A percentile compares a stretch with the other conserved stretches of the same genome.
These are phyloP conservation scores for Cytospora piceae DNA, from an alignment of 2,329 filamentous ascomycete species.

Conservation along the genomic window DNA sequence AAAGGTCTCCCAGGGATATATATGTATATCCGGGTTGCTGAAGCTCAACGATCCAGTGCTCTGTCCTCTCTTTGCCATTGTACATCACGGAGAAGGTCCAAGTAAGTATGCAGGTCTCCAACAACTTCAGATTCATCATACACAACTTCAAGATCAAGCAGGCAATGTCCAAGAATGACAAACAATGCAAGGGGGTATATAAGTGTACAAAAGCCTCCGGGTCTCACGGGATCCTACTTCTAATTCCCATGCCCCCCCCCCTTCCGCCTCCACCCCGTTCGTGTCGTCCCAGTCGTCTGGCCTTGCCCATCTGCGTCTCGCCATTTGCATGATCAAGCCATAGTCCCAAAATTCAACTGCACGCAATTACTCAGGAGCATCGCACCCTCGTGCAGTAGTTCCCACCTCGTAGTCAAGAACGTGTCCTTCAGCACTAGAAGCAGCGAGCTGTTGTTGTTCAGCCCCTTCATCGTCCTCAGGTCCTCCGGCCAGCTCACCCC, in stretches of 20 bases:
- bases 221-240: background rate
- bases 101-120: background rate
- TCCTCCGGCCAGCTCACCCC: slow-evolving; percentile 76
- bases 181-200: slow-evolving; percentile 33
- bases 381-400: slow-evolving; percentile 85
- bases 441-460: slow-evolving; percentile 82
- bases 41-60: background rate
- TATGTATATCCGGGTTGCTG: background rate
- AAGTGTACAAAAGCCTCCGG: slow-evolving; percentile 30
- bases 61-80: background rate
- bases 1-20: background rate
- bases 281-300: background rate
- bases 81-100: background rate
- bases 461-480: slow-evolving; percentile 70
- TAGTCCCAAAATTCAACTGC: slow-evolving; percentile 50
- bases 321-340: slow-evolving; percentile 37
- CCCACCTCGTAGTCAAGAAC: slow-evolving; percentile 85
- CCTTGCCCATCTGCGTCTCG: background rate
- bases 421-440: slow-evolving; percentile 80
- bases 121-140: background rate
- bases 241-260: background rate
- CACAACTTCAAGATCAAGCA: background rate
- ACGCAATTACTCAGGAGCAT: slow-evolving; percentile 82
- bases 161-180: background rate
- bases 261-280: slow-evolving; percentile 1